Base-by-base conservation (phyloP, 805 yeast genomes). In the Millerozyma acaciae region DNA sequence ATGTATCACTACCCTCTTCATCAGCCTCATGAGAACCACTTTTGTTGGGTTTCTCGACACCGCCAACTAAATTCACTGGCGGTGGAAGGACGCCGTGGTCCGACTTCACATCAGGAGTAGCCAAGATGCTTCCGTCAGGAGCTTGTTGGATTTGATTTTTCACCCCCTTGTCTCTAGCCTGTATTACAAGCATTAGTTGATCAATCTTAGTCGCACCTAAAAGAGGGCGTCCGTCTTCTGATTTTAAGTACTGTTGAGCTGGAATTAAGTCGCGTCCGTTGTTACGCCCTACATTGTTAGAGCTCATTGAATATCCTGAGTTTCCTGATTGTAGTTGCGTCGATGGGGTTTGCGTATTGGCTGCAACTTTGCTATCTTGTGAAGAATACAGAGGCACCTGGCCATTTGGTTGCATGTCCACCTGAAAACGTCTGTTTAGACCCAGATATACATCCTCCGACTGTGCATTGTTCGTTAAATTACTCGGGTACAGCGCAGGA, bases 131-230 rank as follows among this genome's bases (percentile, higher is more conserved):
- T 1, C 95, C 94, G 55, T 82, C 89, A 6, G 75, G 74, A 1
- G 80, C 75, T 40, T 77, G 80, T 30, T 71, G 68, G 26, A 84
- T 79, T 30, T 70, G 74, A 8, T 78, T 73, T n/a, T 75, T 76
- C 16, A 80, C 68, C 6, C 89, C 84, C 43, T 84, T 82, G 39
- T 82, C 84, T 32, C 95, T 71, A 1, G 96, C 95, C 56, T 89
- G 95, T 34, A 89, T 83, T 23, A 87, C 84, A 30, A 89, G 67
- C 96, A 89, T 87, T 49, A 89, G 64, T 48, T 83, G 94, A 59
- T 89, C 97, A 17, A 89, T 85, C 51, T 84, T 84, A 1, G 96
- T 89, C 3, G 89, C 87, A 2, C 96, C 96, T 5, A 86, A 56
- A 15, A 81, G 60, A 3, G 88, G 86, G 32, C 84, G 61, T 1